Base-by-base conservation (phyloP, 768 basidiomycete genomes). In the Lyophyllum shimeji region DNA sequence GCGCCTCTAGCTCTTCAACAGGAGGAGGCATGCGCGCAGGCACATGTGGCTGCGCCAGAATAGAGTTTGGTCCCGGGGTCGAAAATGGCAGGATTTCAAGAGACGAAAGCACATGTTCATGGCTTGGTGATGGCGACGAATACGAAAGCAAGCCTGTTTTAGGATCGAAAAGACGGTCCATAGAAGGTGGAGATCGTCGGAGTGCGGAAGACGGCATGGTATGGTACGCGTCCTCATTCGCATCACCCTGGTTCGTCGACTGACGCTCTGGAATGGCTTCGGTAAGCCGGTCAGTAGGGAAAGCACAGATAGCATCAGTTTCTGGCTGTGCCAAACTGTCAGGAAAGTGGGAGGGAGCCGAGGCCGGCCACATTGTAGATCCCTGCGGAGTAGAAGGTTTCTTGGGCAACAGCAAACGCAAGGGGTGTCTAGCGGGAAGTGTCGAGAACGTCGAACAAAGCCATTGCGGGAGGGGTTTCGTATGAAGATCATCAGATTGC, bases 391-490 rank as follows among this genome's bases (percentile, higher is more conserved):
- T 29, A 15, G 40, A n/a, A 20, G 33, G 40, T 23, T 34, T 43
- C 42, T 24, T 58, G 12, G 74, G 74, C 23, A 78, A 59, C 21
- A 83, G 72, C 8, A 73, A 60, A 9, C 81, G 76, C 8, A 84
- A 64, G 31, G 82, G 82, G 63, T 85, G 78, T 29, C 71, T 68
- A 15, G 69, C 60, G 12, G 74, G 65, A 18, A 87, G 71, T 21
- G 73, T 73, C 45, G 71, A 72, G 49, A 89, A 78, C 3, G 84
- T 83, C 37, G 71, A 64, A 23, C 73, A 71, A 13, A 87, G 76
- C 87, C 87, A 89, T 23, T 65, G 62, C 3, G 86, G 86, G 21
- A 87, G 69, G 3, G 72, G 60, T 40, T 70, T 69, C 40, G 54
- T 56, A 55, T 55, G 45, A 47, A 52, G 60, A 55, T 63, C 65